Evolutionary conservation across 208 protist species (phyloP).

Genomic region (Trypanosoma platydactyli): DNA sequence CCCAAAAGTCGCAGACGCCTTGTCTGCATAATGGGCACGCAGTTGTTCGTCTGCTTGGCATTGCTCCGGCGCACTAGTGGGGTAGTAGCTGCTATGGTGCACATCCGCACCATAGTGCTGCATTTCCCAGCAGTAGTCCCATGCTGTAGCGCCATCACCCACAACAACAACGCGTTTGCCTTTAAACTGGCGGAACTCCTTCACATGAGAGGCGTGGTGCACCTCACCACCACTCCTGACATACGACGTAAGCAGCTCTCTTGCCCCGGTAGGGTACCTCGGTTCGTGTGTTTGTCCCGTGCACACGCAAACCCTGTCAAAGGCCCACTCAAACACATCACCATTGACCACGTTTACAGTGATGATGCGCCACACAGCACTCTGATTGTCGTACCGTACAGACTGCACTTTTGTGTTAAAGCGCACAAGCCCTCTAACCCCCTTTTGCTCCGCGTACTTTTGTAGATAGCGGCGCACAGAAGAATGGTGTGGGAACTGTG

Average conservation of each 20-base stretch:
- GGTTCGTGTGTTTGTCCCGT: conserved; percentile 83
- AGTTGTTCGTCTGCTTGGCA: too few relatives aligned
- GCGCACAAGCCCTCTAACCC: conserved; percentile 64
- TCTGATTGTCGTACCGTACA: conserved; percentile 45
- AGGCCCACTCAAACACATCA: conserved; percentile 89
- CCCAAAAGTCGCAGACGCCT: not conserved
- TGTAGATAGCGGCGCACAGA: conserved; percentile 78
- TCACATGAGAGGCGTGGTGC: conserved; percentile 81
- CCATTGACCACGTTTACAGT: conserved; percentile 86
- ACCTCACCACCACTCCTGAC: conserved; percentile 62
- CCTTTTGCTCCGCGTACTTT: conserved; percentile 65
- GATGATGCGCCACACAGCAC: conserved; percentile 70
- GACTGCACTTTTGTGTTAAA: conserved; percentile 91
- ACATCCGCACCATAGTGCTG: conserved; percentile 67
- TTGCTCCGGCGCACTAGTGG: not conserved
- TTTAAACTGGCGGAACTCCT: conserved; percentile 80
- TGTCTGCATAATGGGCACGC: not conserved
- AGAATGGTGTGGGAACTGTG: conserved; percentile 87
- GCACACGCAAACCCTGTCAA: conserved; percentile 85
- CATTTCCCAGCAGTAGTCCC: conserved; percentile 80
- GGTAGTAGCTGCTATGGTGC: conserved; percentile 50
- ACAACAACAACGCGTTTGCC: conserved; percentile 78
- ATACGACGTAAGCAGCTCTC: conserved; percentile 48
- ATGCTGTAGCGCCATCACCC: conserved; percentile 79
- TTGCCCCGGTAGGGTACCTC: conserved; percentile 57